A percentile compares a stretch with the other conserved stretches of the same genome.
Evolutionary conservation across 257 asterid genomes (phyloP).

Genomic region (Solanum infundibuliforme): DNA sequence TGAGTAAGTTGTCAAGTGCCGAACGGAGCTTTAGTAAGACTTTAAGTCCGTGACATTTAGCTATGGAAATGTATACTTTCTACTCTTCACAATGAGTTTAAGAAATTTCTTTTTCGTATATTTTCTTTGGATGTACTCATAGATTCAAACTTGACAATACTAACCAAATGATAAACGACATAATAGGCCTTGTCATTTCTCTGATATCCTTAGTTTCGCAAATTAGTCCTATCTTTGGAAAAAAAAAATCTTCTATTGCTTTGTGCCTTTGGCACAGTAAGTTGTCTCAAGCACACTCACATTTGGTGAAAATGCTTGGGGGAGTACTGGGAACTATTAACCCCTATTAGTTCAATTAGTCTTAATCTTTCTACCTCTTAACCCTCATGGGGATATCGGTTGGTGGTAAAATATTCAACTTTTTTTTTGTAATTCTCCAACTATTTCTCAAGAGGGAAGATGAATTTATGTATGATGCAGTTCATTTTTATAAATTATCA

Average conservation of each 20-base stretch:
- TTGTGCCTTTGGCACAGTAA: background rate
- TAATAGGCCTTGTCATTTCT: background rate
- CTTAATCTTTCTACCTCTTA: background rate
- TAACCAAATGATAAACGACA: background rate
- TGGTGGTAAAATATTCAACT: background rate
- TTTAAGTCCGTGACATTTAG: background rate
- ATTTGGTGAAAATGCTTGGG: background rate
- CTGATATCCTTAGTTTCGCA: background rate
- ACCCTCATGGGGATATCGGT: background rate
- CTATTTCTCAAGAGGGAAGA: no score
- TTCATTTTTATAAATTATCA: no score
- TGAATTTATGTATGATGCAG: no score
- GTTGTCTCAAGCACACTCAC: background rate
- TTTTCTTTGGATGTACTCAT: background rate
- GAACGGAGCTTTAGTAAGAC: no score
- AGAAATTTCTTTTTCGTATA: background rate
- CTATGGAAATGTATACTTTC: background rate
- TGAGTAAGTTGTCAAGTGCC: no score
- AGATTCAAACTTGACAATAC: background rate
- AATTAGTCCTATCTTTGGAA: background rate
- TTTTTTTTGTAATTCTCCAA: no score
- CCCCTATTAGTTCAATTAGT: background rate
- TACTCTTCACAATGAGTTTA: background rate
- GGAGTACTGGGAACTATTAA: fast-evolving
- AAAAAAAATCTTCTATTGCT: no score